Percentiles rank a stretch among this genome's conserved stretches.
Evolutionary conservation across 2,329 filamentous ascomycete species (phyloP).

Genomic region (Pseudocercospora fijiensis): DNA sequence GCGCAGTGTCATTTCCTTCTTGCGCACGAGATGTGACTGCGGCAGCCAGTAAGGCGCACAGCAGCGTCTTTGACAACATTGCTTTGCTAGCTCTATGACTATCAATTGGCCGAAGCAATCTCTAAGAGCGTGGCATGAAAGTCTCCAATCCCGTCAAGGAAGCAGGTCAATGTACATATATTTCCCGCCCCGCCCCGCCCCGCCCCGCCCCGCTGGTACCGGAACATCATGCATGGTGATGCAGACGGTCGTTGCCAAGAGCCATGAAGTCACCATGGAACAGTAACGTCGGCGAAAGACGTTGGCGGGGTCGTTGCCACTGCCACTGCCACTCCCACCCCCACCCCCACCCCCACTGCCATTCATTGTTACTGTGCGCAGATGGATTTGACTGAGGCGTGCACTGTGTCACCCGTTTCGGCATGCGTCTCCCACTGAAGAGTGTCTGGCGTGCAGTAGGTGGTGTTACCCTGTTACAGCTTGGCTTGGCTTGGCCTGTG

Average conservation of each 20-base stretch:
- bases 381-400: neutral
- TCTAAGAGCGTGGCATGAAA: neutral
- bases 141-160: neutral
- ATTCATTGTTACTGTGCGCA: no score
- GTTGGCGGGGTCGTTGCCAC: neutral
- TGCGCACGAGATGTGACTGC: conserved; percentile 10
- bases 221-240: neutral
- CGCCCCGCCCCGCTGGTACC: neutral
- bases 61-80: conserved; percentile 15
- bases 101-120: neutral
- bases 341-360: no score
- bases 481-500: neutral
- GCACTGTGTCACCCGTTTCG: neutral
- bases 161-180: neutral
- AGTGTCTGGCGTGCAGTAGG: neutral
- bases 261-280: neutral
- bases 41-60: conserved; percentile 16
- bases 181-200: neutral
- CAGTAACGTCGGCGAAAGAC: neutral
- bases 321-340: no score
- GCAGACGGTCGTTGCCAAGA: neutral
- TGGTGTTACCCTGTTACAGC: no score
- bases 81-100: neutral
- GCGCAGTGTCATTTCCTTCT: conserved; percentile 23
- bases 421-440: neutral